A percentile compares a stretch with the other conserved stretches of the same genome.
These are phyloP conservation scores for Fagus sylvatica DNA, from an alignment of 306 rosid genomes.

Conservation along the genomic window DNA sequence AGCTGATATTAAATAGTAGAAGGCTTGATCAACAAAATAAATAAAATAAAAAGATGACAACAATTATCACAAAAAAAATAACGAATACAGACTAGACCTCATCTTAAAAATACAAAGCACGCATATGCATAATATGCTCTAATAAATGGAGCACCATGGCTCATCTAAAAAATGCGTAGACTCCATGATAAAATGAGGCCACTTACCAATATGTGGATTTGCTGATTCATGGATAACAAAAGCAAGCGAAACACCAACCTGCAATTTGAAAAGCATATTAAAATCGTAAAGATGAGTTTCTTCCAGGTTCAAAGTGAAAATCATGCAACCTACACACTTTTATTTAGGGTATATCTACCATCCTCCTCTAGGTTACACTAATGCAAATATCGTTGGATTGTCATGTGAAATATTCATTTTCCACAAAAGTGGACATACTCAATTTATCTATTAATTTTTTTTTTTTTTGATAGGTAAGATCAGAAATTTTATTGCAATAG, in stretches of 20 bases:
- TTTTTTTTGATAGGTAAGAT: too few species aligned
- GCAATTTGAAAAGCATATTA: constrained; percentile 30
- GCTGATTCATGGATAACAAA: constrained; percentile 98
- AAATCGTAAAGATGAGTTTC: constrained; percentile 17
- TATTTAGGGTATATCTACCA: constrained; percentile 15
- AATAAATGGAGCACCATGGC: background rate
- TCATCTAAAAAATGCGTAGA: background rate
- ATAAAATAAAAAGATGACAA: background rate
- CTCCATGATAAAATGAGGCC: constrained; percentile 1
- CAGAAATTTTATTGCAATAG: too few species aligned
- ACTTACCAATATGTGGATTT: constrained; percentile 94
- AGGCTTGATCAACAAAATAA: background rate
- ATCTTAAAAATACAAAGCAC: background rate
- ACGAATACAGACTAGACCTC: background rate
- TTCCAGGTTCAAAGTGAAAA: constrained; percentile 10
- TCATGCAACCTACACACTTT: constrained; percentile 13
- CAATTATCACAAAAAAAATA: background rate
- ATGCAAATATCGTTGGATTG: constrained; percentile 8
- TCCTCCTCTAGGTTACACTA: constrained; percentile 8
- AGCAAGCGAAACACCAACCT: constrained; percentile 94
- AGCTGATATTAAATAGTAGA: background rate
- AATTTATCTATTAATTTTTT: background rate
- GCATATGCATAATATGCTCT: background rate
- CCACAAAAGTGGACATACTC: constrained; percentile 10
- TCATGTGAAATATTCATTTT: constrained; percentile 5